Percentiles rank a stretch among this genome's conserved stretches.
Evolutionary conservation across 179 eudicot species (phyloP).

Genomic region (Actinidia arguta): DNA sequence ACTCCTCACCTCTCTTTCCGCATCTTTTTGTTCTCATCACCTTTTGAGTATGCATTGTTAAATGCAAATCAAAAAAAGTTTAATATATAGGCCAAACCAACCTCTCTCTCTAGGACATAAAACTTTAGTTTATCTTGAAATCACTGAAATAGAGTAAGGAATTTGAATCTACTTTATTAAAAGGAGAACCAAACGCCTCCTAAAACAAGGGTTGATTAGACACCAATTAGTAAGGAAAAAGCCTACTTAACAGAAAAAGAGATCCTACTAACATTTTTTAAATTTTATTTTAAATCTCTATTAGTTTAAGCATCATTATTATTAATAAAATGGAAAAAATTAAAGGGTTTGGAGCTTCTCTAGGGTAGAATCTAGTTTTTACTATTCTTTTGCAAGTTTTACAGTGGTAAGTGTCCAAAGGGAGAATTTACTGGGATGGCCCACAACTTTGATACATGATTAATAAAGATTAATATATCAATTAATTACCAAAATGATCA

Average conservation of each 20-base stretch:
- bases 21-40: neutral
- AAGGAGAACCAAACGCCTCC: slow-evolving; percentile 19
- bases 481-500: too few species aligned
- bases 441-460: too few species aligned
- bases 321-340: neutral
- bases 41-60: neutral
- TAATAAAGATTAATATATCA: too few species aligned
- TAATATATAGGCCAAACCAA: slow-evolving; percentile 13
- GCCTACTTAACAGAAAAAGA: neutral
- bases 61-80: neutral
- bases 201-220: slow-evolving; percentile 12
- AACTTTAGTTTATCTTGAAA: neutral
- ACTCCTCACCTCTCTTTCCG: neutral
- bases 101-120: neutral
- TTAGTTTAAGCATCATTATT: neutral
- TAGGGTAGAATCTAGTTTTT: slow-evolving; percentile 10
- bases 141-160: neutral
- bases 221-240: slow-evolving; percentile 1
- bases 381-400: neutral
- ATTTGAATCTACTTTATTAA: slow-evolving; percentile 19
- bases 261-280: neutral
- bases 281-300: neutral
- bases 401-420: neutral
- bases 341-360: neutral
- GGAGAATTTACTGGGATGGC: too few species aligned